Base-by-base conservation (phyloP, 148 eudicot species). In the Silene conica region DNA sequence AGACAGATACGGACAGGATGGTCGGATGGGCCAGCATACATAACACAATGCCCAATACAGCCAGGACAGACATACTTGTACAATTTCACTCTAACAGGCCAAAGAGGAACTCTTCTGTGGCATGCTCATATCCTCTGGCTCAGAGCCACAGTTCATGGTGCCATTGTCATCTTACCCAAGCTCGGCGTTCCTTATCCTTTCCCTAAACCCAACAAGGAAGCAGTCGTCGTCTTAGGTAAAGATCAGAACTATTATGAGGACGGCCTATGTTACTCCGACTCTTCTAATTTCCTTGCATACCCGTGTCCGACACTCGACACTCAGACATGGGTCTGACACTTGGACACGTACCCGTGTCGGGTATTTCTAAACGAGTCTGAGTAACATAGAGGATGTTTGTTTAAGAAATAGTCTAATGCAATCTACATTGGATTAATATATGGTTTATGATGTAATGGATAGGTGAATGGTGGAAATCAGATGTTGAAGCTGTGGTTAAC, bases 391-490 rank as follows among this genome's bases (percentile, higher is more conserved):
- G n/a, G n/a, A n/a, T n/a, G n/a, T n/a, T n/a, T n/a, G n/a, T n/a
- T n/a, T n/a, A n/a, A n/a, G n/a, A n/a, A n/a, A n/a, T n/a, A n/a
- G n/a, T n/a, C n/a, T n/a, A n/a, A n/a, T n/a, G n/a, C n/a, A 31
- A 5, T 22, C 23, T 14, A n/a, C 21, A n/a, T 58, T 34, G 10
- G 18, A 22, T 60, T 58, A 61, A 15, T 2, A 18, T 46, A 12
- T 25, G 62, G 26, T 63, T 0, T 10, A 10, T 45, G 9, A 74
- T 9, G 31, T 14, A 77, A 73, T 71, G 83, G 18, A 61, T 67
- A 74, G 76, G 70, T 74, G 76, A 74, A 74, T 74, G 76, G 76
- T 74, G 76, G 76, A 74, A 74, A 74, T 26, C 76, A 3, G 76
- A 74, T 52, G 69, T 63, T 3, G 76, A 74, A 63, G 69, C 69